Percentiles rank a stretch among this genome's conserved stretches.
These are phyloP conservation scores for Paecilomyces formosus DNA, from an alignment of 2,329 filamentous ascomycete species.

Conservation along the genomic window DNA sequence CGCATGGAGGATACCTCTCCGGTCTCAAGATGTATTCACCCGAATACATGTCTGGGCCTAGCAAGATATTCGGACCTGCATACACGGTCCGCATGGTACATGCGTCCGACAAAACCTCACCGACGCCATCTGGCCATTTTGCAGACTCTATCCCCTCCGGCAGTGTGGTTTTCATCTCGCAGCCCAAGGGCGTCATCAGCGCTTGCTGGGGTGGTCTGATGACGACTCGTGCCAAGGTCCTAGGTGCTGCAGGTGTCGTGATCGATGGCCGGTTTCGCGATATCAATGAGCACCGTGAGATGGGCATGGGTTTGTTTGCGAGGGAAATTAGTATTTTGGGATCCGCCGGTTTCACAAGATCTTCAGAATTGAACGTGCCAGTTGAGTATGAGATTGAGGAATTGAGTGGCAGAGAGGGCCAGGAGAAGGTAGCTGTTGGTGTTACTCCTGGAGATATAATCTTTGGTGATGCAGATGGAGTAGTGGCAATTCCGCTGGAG, in stretches of 20 bases:
- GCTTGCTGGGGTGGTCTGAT: constrained; percentile 35
- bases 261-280: constrained; percentile 34
- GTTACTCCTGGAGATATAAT: constrained; percentile 29
- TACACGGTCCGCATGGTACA: constrained; percentile 27
- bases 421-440: constrained; percentile 9
- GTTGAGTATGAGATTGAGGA: constrained; percentile 19
- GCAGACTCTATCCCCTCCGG: constrained; percentile 26
- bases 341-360: constrained; percentile 26
- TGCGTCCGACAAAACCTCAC: constrained; percentile 20
- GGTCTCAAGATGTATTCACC: constrained; percentile 26
- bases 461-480: constrained; percentile 25
- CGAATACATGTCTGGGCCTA: constrained; percentile 7
- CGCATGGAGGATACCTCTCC: constrained; percentile 26
- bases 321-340: constrained; percentile 23
- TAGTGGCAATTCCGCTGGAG: constrained; percentile 1
- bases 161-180: constrained; percentile 30
- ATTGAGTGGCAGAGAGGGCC: neutral
- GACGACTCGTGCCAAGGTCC: constrained; percentile 25
- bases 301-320: constrained; percentile 25
- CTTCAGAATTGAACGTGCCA: constrained; percentile 26
- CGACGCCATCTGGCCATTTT: constrained; percentile 25
- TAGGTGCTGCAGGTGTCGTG: constrained; percentile 29
- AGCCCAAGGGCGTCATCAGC: constrained; percentile 24
- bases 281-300: constrained; percentile 23
- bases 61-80: constrained; percentile 22